These are phyloP conservation scores for Streptanthus diversifolius DNA, from an alignment of 345 rosid genomes.

Conservation along the genomic window DNA sequence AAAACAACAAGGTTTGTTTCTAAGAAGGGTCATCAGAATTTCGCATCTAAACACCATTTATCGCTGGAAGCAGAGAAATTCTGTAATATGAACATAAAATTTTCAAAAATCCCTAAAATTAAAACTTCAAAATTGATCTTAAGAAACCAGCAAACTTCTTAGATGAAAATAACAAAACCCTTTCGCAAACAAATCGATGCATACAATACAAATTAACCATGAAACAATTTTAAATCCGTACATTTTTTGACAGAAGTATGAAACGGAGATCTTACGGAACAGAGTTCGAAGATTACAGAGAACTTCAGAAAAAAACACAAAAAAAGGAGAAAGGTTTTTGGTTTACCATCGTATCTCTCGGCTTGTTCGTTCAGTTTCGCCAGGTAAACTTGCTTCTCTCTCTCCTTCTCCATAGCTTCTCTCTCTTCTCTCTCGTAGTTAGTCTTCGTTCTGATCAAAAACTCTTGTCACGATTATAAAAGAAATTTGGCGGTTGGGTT, in stretches of 20 bases:
- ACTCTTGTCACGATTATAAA: background rate
- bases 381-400: slow-evolving; percentile 68
- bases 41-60: background rate
- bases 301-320: background rate
- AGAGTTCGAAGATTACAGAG: background rate
- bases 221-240: background rate
- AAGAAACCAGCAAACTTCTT: background rate
- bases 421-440: slow-evolving; percentile 4
- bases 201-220: background rate
- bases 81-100: background rate
- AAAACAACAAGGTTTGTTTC: too few species aligned
- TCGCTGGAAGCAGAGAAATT: too few species aligned
- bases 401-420: slow-evolving; percentile 63
- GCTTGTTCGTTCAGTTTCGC: slow-evolving; percentile 85
- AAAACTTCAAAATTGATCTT: background rate
- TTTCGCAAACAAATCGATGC: background rate
- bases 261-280: background rate
- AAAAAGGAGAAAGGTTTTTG: background rate
- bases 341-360: slow-evolving; percentile 78
- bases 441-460: slow-evolving; percentile 19
- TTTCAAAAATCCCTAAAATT: background rate
- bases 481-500: slow-evolving; percentile 41
- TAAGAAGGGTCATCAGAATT: too few species aligned
- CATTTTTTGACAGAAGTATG: background rate
- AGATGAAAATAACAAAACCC: background rate